phyloP scores from a whole-genome alignment of 257 asterid genomes.

The Solanum rostratum region DNA sequence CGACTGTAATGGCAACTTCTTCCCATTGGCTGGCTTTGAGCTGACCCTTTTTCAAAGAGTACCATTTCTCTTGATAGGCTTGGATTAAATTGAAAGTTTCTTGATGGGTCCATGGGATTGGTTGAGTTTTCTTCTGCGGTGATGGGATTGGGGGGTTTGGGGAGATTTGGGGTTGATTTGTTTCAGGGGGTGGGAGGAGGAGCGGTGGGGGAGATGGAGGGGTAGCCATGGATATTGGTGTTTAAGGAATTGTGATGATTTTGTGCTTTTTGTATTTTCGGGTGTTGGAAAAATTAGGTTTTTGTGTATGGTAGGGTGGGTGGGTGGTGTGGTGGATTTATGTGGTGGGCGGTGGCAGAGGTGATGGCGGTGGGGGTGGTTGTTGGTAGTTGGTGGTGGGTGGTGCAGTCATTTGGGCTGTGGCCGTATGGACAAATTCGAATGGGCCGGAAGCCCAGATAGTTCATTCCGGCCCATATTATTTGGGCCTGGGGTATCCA shows the following conservation, averaged over 20 bases:
- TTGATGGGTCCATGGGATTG: conserved; percentile 76
- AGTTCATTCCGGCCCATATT: too few species aligned
- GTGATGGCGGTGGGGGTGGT: background rate
- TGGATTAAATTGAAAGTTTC: conserved; percentile 82
- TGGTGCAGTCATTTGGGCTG: background rate
- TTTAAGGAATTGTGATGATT: background rate
- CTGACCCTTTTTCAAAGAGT: conserved; percentile 74
- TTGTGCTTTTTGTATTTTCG: background rate
- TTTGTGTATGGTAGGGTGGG: background rate
- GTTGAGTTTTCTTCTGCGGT: conserved; percentile 46
- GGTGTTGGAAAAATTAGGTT: background rate
- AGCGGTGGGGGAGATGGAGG: conserved; percentile 9
- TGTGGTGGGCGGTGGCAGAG: conserved; percentile 7
- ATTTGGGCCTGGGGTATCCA: too few species aligned
- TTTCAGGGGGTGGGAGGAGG: conserved; percentile 3
- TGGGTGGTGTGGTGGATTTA: background rate
- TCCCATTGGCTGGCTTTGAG: conserved; percentile 89
- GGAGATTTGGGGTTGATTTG: conserved; percentile 8
- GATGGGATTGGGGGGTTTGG: conserved; percentile 3
- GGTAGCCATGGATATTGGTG: background rate
- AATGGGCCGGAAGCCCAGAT: background rate
- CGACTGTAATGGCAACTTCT: conserved; percentile 59
- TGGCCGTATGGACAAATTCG: background rate
- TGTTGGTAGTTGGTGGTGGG: background rate
- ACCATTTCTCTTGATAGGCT: conserved; percentile 87